Evolutionary conservation across 192 early-diverging fungal species (phyloP), one percentile per base, ranked within the genome.

Genomic region (Ramicandelaber brevisporus): DNA sequence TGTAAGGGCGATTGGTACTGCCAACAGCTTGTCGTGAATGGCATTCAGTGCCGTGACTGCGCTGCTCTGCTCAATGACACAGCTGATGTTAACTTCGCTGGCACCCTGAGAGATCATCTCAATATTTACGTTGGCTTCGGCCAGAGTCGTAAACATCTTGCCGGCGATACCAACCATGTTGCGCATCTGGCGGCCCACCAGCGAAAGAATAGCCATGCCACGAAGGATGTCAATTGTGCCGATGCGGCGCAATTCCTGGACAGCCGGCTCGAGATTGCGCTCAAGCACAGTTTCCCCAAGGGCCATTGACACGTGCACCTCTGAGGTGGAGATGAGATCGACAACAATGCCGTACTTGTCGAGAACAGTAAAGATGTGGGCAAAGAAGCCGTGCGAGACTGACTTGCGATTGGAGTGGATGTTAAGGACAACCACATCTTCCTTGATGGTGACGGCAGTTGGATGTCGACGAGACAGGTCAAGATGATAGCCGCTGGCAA

Each of bases 41-140:
- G 77, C 81, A 18, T 65, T 59, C 38, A 97, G 50, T 3, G 92
- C 92, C 5, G 46, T 48, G 3, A 60, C 44, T 2, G 83, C 68
- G 24, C 61, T 61, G 33, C 48, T 30, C 31, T 77, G 70, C 17
- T 74, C 64, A 48, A 98, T 86, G 5, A 98, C 86, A 37, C 92
- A 98, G 12, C 76, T 81, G 38, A 98, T 98, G 48, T 98, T 98
- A 44, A 98, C 95, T 53, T 98, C 92, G 6, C 73, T 79, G 2
- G 92, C 83, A 20, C 92, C 92, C 54, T 98, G 92, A 9, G 79
- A 85, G 28, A 98, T 98, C 92, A 98, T 98, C 53, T 98, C 92
- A 44, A 98, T 92, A 44, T 98, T 98, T 39, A 98, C 73, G 34
- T 65, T 54, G 25, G 75, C 66, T 27, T 65, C 70, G 9, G 84